phyloP scores from a whole-genome alignment of 1,139 yeast species.

The Sugiyamaella castrensis region DNA sequence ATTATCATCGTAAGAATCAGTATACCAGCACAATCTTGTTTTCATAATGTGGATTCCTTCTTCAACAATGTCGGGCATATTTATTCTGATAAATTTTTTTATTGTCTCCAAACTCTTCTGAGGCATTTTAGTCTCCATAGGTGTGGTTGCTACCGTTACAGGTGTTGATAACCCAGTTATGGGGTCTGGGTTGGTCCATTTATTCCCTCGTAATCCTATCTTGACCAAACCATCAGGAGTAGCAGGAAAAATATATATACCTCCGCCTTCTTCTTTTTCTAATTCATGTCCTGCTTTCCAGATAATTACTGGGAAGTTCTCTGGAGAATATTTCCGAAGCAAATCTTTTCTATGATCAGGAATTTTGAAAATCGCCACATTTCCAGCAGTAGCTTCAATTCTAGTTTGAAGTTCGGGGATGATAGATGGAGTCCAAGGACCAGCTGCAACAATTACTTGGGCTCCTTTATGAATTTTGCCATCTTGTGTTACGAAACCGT shows the following conservation, averaged over 20 bases:
- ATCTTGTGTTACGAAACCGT: constrained; percentile 38
- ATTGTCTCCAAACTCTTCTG: constrained; percentile 10
- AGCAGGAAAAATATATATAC: constrained; percentile 18
- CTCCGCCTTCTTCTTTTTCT: constrained; percentile 17
- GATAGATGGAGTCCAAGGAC: constrained; percentile 44
- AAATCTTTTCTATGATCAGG: constrained; percentile 18
- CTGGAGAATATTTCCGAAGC: constrained; percentile 14
- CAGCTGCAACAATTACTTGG: constrained; percentile 40
- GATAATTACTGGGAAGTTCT: constrained; percentile 18
- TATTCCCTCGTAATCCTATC: constrained; percentile 18
- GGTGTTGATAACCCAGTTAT: constrained; percentile 9
- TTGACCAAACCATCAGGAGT: constrained; percentile 19
- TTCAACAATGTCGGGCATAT: constrained; percentile 18
- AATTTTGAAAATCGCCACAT: constrained; percentile 14
- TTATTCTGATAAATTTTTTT: constrained; percentile 12
- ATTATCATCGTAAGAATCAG: constrained; percentile 43
- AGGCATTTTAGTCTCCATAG: constrained; percentile 14
- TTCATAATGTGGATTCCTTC: constrained; percentile 17
- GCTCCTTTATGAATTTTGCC: constrained; percentile 36
- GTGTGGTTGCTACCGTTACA: constrained; percentile 14
- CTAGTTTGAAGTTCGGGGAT: constrained; percentile 24
- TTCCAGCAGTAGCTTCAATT: constrained; percentile 18
- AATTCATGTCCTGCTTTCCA: constrained; percentile 12
- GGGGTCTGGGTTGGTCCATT: constrained; percentile 17
- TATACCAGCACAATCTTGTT: constrained; percentile 43